These are phyloP conservation scores for Aspergillus tamarii DNA, from an alignment of 2,329 filamentous ascomycete genomes.

Conservation along the genomic window DNA sequence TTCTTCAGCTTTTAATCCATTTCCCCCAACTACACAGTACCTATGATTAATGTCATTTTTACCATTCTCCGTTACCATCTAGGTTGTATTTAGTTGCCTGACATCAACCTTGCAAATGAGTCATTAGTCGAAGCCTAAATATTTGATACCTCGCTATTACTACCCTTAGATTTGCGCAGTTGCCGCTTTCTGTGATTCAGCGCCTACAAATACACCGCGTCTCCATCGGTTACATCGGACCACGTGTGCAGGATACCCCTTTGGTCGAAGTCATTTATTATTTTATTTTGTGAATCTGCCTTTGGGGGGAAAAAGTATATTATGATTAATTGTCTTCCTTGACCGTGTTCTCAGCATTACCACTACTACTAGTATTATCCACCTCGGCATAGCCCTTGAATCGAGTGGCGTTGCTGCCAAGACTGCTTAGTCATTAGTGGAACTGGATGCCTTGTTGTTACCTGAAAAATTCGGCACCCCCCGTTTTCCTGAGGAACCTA, in stretches of 20 bases:
- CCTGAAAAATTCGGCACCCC: slow-evolving; percentile 33
- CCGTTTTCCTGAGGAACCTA: slow-evolving; percentile 22
- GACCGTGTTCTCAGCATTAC: slow-evolving; percentile 1
- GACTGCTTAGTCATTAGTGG: slow-evolving; percentile 24
- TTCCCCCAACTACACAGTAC: neutral
- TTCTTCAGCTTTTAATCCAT: neutral
- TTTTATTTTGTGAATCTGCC: neutral
- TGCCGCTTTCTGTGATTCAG: slow-evolving; percentile 9
- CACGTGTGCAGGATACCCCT: slow-evolving; percentile 16
- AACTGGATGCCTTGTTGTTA: slow-evolving; percentile 27
- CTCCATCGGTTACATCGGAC: slow-evolving; percentile 16
- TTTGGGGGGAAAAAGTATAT: neutral
- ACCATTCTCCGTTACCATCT: neutral
- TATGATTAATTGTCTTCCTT: neutral
- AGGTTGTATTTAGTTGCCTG: slow-evolving; percentile 18
- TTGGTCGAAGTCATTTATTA: neutral
- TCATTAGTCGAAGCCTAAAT: slow-evolving; percentile 19
- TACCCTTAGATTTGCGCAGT: slow-evolving; percentile 6
- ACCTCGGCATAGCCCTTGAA: slow-evolving; percentile 9
- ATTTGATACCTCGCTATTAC: neutral
- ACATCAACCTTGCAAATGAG: slow-evolving; percentile 12
- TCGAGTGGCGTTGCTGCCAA: slow-evolving; percentile 25
- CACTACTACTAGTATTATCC: neutral
- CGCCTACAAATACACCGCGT: slow-evolving; percentile 16
- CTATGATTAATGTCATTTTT: neutral